Evolutionary conservation across 805 yeast species (phyloP).

Genomic region (Wickerhamiella bombiphila): DNA sequence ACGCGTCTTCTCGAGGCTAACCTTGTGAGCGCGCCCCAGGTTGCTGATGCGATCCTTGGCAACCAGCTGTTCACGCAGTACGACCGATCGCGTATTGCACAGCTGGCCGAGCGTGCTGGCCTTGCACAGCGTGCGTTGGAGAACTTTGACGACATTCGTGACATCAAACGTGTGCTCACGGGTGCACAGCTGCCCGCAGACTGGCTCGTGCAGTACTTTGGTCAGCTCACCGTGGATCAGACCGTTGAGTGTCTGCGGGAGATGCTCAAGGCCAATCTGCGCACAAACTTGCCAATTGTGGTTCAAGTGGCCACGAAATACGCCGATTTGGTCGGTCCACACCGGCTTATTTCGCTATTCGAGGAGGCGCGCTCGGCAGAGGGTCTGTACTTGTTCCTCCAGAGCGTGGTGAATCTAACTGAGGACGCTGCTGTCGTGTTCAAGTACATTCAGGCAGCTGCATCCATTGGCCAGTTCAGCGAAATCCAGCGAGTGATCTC

Average conservation of each 20-base stretch:
- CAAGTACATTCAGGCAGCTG: constrained; percentile 91
- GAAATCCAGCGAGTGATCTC: constrained; percentile 94
- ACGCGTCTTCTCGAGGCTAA: constrained; percentile 88
- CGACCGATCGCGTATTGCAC: constrained; percentile 85
- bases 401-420: constrained; percentile 82
- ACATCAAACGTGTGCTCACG: constrained; percentile 86
- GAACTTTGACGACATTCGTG: constrained; percentile 86
- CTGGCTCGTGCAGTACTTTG: constrained; percentile 87
- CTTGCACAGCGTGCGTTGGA: constrained; percentile 90
- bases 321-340: constrained; percentile 83
- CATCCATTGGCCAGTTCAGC: constrained; percentile 72
- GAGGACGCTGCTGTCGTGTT: constrained; percentile 91
- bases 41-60: constrained; percentile 96
- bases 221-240: constrained; percentile 89
- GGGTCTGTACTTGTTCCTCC: constrained; percentile 87
- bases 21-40: constrained; percentile 94
- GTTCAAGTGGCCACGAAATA: constrained; percentile 95
- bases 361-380: constrained; percentile 87
- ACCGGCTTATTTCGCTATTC: constrained; percentile 71
- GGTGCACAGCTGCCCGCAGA: constrained; percentile 53
- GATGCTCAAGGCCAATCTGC: constrained; percentile 62
- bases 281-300: constrained; percentile 80
- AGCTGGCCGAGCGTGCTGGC: constrained; percentile 91
- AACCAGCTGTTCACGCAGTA: constrained; percentile 91
- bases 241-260: constrained; percentile 75